Evolutionary conservation across 805 yeast genomes (phyloP), one percentile per base, ranked within the genome.

Genomic region (Priceomyces fermenticarens): DNA sequence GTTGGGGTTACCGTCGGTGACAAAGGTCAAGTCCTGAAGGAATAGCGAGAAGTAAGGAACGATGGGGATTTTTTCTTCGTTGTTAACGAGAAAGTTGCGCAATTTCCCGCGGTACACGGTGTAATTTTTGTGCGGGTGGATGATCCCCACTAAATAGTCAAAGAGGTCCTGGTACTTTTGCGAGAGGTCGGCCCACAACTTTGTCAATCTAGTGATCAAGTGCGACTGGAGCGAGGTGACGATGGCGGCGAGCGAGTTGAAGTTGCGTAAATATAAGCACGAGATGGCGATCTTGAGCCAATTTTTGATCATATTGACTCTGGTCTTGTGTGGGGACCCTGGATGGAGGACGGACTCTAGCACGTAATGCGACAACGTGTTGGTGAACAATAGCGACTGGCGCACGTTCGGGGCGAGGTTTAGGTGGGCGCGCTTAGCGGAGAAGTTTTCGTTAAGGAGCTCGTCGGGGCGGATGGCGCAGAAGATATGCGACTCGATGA

Each of bases 1-100:
- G 51, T 79, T 82, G 30, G 84, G 74, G 55, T 85, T 85, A n/a
- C 93, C 91, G 50, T 86, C 95, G 38, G 81, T 75, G n/a, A 85
- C 79, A 63, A 85, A 85, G 0, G 90, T 85, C 52, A 86, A 68
- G 60, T 86, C 95, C 60, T 84, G 93, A 34, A 86, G 64, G 57
- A 83, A 85, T 40, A 86, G 63, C 35, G 85, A 81, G 42, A 85
- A 72, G 55, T 85, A 86, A 12, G 95, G 95, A 29, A 86, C 90
- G 14, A 80, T 75, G 0, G 90, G 88, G 14, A 80, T 66, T 43
- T 66, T 75, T 57, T 63, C 62, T 30, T 75, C 78, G 36, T 75
- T 70, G 13, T 72, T 52, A 12, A 63, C 67, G 45, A 82, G 62
- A 39, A 83, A 74, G 51, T 78, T 78, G 40, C 73, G 71, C 39